Evolutionary conservation across 2,329 filamentous ascomycete species (phyloP).

Genomic region (Ceratocystis alfenasii): DNA sequence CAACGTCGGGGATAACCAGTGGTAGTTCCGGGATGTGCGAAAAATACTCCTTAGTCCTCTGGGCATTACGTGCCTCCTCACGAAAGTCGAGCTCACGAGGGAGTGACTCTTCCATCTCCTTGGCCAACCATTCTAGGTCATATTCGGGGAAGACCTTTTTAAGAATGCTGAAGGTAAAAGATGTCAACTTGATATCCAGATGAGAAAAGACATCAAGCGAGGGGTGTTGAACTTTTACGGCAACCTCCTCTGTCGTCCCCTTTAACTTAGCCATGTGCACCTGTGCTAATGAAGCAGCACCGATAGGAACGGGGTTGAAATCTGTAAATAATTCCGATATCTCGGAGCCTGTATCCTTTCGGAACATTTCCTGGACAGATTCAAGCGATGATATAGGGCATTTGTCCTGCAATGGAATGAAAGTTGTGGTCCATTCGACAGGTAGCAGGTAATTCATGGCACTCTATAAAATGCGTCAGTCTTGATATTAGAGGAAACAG

Average conservation of each 20-base stretch:
- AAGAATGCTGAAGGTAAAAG: conserved; percentile 77
- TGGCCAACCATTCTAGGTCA: conserved; percentile 88
- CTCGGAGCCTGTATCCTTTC: conserved; percentile 64
- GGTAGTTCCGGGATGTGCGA: conserved; percentile 60
- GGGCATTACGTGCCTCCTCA: conserved; percentile 74
- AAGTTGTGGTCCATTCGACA: conserved; percentile 85
- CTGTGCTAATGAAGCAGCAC: conserved; percentile 86
- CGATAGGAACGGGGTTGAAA: conserved; percentile 70
- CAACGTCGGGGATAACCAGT: conserved; percentile 74
- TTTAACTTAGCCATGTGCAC: conserved; percentile 80
- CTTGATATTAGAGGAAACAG: background rate
- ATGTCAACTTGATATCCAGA: conserved; percentile 74
- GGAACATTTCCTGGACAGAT: conserved; percentile 78
- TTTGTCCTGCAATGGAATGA: conserved; percentile 89
- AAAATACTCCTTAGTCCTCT: conserved; percentile 70
- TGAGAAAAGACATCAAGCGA: conserved; percentile 78
- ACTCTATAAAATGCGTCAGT: conserved; percentile 39
- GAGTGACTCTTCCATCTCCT: conserved; percentile 82
- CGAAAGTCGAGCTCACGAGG: conserved; percentile 87
- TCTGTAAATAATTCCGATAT: conserved; percentile 76
- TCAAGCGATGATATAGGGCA: conserved; percentile 85
- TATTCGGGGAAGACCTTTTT: conserved; percentile 96
- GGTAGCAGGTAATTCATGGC: conserved; percentile 93
- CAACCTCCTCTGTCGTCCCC: conserved; percentile 72
- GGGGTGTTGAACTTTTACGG: conserved; percentile 95